Base-by-base conservation (phyloP, 2,329 filamentous ascomycete genomes). In the Sporothrix pseudoabietina region DNA sequence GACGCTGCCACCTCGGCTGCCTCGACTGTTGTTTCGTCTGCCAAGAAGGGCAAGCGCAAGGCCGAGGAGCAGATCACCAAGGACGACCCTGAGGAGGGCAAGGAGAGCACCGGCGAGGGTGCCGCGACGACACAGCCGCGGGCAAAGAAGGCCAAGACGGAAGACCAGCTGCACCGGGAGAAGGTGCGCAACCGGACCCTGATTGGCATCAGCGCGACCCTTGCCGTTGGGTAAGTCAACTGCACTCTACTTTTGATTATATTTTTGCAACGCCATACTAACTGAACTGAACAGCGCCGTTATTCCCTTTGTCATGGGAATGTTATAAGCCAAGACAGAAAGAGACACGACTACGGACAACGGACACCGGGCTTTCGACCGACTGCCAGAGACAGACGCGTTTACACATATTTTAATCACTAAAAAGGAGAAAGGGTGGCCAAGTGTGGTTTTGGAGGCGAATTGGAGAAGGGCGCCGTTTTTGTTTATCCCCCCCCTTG, bases 161-260 rank as follows among this genome's bases (percentile, higher is more conserved):
- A 96, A 80, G 88, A 92, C 61, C 91, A 96, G 82, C 81, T 97
- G 77, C 91, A 91, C 82, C 94, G 94, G 83, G 92, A 97, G 83
- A 92, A 90, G 79, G 93, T 98, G 77, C 91, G 93, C 83, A 93
- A 91, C 82, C 89, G 94, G 79, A 94, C 96, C 65, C 85, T 97
- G 75, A 87, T 97, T 76, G 95, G 96, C 74, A 88, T 98, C 71
- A 93, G 91, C 75, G 94, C 94, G 73, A 96, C 93, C 65, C 87
- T 98, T 80, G 93, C 93, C 73, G 88, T 98, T 81, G 94, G 94
- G 96, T 98, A 88, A 85, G 94, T 91, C 41, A 4, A 4, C 6
- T 32, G 44, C 4, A 10, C 47, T 19, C 19, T 12, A 19, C 22
- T 12, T 59, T 19, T 10, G 16, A n/a, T 5, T 10, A 9, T 69